Percentiles rank a stretch among this genome's conserved stretches.
Conservation (phyloP, 371 early-diverging fungal genomes). For the Homolaphlyctis polyrhiza region DNA sequence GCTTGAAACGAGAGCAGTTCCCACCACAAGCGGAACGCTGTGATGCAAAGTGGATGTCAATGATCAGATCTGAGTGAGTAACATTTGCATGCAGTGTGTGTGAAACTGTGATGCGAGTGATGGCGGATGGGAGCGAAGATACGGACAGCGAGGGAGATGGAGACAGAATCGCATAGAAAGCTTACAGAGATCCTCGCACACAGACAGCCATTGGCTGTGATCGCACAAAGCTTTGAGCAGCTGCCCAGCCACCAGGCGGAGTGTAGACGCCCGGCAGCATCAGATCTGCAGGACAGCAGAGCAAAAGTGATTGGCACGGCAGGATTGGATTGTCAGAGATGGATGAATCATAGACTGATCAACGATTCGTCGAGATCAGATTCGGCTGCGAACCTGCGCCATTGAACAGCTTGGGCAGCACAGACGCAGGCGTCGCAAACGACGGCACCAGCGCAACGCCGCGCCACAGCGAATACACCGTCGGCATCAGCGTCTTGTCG, state of each 20-base stretch:
- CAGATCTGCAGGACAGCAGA: constrained; percentile 16
- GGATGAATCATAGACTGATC: background rate
- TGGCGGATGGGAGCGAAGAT: too few species aligned
- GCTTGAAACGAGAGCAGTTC: constrained; percentile 11
- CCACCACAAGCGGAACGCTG: constrained; percentile 27
- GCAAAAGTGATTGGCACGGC: too few species aligned
- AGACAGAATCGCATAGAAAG: background rate
- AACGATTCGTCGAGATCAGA: background rate
- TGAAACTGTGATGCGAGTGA: too few species aligned
- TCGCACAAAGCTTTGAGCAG: too few species aligned
- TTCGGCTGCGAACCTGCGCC: constrained; percentile 31
- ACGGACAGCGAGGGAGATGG: too few species aligned
- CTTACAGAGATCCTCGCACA: constrained; percentile 14
- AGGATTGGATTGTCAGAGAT: too few species aligned
- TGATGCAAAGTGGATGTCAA: background rate
- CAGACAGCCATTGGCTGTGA: constrained; percentile 18
- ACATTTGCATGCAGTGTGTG: too few species aligned
- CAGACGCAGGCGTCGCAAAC: constrained; percentile 22
- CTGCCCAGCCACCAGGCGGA: constrained; percentile 12
- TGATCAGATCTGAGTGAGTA: background rate
- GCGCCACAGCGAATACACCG: constrained; percentile 25
- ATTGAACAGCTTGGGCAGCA: constrained; percentile 23
- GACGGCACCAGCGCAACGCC: constrained; percentile 13
- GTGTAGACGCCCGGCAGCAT: constrained; percentile 37
- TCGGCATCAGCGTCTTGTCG: constrained; percentile 17